A percentile compares a stretch with the other conserved stretches of the same genome.
These are phyloP conservation scores for Lodderomyces beijingensis DNA, from an alignment of 1,139 yeast species.

Conservation along the genomic window DNA sequence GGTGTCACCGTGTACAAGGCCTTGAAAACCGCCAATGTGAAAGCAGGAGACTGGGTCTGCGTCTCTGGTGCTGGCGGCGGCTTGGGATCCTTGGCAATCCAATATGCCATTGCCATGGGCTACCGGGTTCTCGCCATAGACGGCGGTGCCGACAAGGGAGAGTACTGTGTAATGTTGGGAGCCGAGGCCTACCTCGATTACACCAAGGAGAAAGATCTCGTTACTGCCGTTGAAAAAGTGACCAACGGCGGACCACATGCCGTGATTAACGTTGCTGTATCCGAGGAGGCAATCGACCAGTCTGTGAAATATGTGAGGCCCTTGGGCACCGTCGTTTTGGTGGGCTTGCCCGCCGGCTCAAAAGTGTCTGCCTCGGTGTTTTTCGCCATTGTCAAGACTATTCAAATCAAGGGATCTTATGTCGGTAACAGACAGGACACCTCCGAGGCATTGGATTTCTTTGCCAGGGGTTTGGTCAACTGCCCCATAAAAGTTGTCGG, in stretches of 20 bases:
- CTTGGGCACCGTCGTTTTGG: constrained; percentile 67
- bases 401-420: constrained; percentile 65
- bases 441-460: constrained; percentile 72
- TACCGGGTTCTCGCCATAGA: constrained; percentile 70
- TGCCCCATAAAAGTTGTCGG: constrained; percentile 72
- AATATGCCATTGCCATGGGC: constrained; percentile 75
- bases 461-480: constrained; percentile 61
- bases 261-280: constrained; percentile 68
- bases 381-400: constrained; percentile 60
- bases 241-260: constrained; percentile 81
- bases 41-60: constrained; percentile 74
- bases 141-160: constrained; percentile 66
- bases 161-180: constrained; percentile 53
- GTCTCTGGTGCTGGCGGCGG: constrained; percentile 81
- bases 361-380: constrained; percentile 61
- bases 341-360: constrained; percentile 73
- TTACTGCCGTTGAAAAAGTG: constrained; percentile 49
- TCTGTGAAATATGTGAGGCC: constrained; percentile 64
- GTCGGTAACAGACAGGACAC: constrained; percentile 82
- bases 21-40: constrained; percentile 59
- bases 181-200: constrained; percentile 68
- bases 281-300: constrained; percentile 61
- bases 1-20: constrained; percentile 82
- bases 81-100: constrained; percentile 69
- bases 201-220: constrained; percentile 52